A percentile compares a stretch with the other conserved stretches of the same genome.
Conservation (phyloP, 1,139 yeast species). For the Ogataea hybrid region DNA sequence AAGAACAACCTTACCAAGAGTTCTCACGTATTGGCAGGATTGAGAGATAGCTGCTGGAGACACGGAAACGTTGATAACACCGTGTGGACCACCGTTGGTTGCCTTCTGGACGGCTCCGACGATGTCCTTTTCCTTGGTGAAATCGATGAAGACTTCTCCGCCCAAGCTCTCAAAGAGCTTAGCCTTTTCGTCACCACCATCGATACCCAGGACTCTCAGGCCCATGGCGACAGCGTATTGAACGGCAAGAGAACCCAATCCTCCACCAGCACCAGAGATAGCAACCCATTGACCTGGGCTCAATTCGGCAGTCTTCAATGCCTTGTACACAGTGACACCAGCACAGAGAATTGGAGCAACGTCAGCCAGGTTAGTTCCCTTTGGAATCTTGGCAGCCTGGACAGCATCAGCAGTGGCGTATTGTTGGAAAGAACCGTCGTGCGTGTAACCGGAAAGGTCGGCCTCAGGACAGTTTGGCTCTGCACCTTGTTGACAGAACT, state of each 20-base stretch:
- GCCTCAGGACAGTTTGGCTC: conserved; percentile 70
- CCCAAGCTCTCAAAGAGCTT: conserved; percentile 56
- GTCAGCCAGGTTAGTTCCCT: conserved; percentile 63
- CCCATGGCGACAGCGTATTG: conserved; percentile 81
- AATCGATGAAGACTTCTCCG: conserved; percentile 67
- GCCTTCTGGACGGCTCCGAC: conserved; percentile 53
- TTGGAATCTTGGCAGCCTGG: conserved; percentile 70
- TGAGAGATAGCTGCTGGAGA: conserved; percentile 65
- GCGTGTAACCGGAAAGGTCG: conserved; percentile 73
- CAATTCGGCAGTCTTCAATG: conserved; percentile 62
- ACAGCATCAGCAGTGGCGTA: conserved; percentile 78
- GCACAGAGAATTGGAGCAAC: conserved; percentile 78
- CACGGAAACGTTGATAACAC: conserved; percentile 71
- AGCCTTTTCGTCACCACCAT: conserved; percentile 70
- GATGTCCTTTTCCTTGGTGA: conserved; percentile 55
- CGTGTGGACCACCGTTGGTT: conserved; percentile 74
- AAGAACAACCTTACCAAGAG: conserved; percentile 68
- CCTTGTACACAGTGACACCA: conserved; percentile 79
- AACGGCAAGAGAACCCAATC: conserved; percentile 70
- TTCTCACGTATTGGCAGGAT: conserved; percentile 63
- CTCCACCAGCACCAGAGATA: conserved; percentile 78
- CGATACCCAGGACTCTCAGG: conserved; percentile 68
- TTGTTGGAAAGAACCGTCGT: conserved; percentile 79
- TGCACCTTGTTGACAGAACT: conserved; percentile 59
- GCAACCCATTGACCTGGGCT: conserved; percentile 75